Evolutionary conservation across 2,329 filamentous ascomycete species (phyloP).

Genomic region (Phialophora expanda): DNA sequence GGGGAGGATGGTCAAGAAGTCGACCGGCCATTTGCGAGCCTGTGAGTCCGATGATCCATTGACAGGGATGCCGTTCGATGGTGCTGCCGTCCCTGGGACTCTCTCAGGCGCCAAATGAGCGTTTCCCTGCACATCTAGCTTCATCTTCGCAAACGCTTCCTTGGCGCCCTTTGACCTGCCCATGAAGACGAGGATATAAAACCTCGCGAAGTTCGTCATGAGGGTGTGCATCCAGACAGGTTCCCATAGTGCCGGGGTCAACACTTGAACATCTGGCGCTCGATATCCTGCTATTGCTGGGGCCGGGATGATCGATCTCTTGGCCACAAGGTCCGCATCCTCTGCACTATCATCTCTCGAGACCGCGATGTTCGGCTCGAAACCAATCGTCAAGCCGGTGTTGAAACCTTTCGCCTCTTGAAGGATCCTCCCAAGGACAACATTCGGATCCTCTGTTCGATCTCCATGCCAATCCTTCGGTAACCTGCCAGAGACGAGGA

Average conservation of each 20-base stretch:
- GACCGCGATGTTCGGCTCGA: constrained; percentile 37
- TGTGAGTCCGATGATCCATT: constrained; percentile 23
- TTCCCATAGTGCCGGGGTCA: constrained; percentile 38
- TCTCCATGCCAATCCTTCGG: constrained; percentile 45
- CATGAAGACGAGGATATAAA: constrained; percentile 40
- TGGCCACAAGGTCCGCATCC: constrained; percentile 18
- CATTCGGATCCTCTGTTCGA: constrained; percentile 39
- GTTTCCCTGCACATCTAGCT: constrained; percentile 80
- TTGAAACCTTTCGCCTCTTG: constrained; percentile 41
- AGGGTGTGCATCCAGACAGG: constrained; percentile 37
- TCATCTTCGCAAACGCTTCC: constrained; percentile 68
- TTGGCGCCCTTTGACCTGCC: constrained; percentile 31
- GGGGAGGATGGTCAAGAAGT: constrained; percentile 41
- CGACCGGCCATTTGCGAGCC: constrained; percentile 29
- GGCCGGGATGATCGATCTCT: constrained; percentile 33
- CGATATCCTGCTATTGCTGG: constrained; percentile 39
- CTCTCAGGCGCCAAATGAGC: constrained; percentile 61
- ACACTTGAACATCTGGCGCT: constrained; percentile 39
- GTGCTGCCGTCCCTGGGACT: constrained; percentile 9
- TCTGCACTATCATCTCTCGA: constrained; percentile 20
- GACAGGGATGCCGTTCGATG: constrained; percentile 19
- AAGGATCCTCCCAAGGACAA: constrained; percentile 39
- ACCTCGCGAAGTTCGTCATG: constrained; percentile 39
- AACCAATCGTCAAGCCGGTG: constrained; percentile 41
- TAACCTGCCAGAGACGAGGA: constrained; percentile 41